Evolutionary conservation across 2,329 filamentous ascomycete species (phyloP), one percentile per base, ranked within the genome.

Genomic region (Rhynchosporium secalis): DNA sequence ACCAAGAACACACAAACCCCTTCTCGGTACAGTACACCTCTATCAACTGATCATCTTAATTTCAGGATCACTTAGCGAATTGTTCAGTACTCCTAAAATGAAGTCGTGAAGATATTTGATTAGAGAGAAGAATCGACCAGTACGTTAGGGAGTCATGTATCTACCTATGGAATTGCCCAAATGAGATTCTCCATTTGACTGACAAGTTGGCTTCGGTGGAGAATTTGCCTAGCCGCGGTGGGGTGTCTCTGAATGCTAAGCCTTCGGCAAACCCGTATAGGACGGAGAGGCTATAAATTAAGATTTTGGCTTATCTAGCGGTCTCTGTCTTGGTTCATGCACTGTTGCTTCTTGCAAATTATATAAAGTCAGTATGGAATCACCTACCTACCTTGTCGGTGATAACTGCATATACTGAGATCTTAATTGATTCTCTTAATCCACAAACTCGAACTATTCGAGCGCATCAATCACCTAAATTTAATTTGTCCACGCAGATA

Each of bases 281-380:
- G 31, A 58, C 36, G 6, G 28, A 15, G 43, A n/a, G 45, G n/a
- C 40, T 47, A 20, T 1, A 20, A 20, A 20, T 20, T 20, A 20
- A 20, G 20, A 38, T 31, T 46, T 47, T 47, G 47, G 29, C 20
- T 15, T 9, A 58, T 47, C 36, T 31, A 20, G 56, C 26, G 46
- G 40, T 58, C 45, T 58, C 56, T 45, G 49, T 58, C 40, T 58
- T 58, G 40, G 49, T 36, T 58, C 33, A 41, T 15, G 31, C 31
- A 49, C 45, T 47, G 20, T 36, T 9, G 15, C 28, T 29, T 38
- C 29, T 33, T 58, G 43, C 31, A 29, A n/a, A 41, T 20, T 41
- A 49, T 58, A 49, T 48, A 41, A 28, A 40, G 40, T 45, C 43
- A 57, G 20, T 29, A 38, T 40, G n/a, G 45, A 49, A n/a, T 45